Base-by-base conservation (phyloP, 768 basidiomycete genomes). In the Collybiopsis confluens region DNA sequence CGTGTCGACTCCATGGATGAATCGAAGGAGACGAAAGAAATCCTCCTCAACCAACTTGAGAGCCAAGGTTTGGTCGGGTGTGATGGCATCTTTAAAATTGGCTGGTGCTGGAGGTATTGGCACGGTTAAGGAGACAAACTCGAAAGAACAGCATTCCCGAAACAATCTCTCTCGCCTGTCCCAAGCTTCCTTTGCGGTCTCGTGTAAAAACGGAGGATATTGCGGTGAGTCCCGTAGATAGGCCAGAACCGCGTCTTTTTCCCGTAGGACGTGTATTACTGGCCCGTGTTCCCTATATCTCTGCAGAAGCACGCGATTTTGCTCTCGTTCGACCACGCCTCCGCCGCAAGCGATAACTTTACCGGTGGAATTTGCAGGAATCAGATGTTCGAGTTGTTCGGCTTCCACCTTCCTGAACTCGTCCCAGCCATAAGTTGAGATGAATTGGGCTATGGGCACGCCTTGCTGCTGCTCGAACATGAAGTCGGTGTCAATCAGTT, bases 261-360 rank as follows among this genome's bases (percentile, higher is more conserved):
- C 82, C 30, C 90, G 77, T n/a, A 81, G 73, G 47, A 92, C 73
- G 68, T 90, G 82, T n/a, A 91, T 81, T 30, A 92, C 85, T 9
- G 79, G 77, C 3, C 83, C 83, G 16, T 70, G 66, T 20, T 65
- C 69, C 37, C 72, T 70, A 62, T 82, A 87, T 20, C 67, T 62
- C 60, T 76, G 68, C 38, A 92, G 73, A 0, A 83, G 61, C 4
- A 79, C 71, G 11, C 88, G 73, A n/a, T 86, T 85, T 23, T 69
- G 73, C 1, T 82, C 76, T 0, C 78, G 82, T 65, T 92, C 90
- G 37, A 90, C 85, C 47, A 90, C 76, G 2, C 90, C 88, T 2
- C 89, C 88, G 1, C 90, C 88, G 24, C 89, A 81, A 51, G 84
- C 85, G 61, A 92, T 77, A 51, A 90, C 72, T 65, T 84, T 80